Evolutionary conservation across 78 protist genomes (phyloP).

Genomic region (Anaeramoeba flamelloides): DNA sequence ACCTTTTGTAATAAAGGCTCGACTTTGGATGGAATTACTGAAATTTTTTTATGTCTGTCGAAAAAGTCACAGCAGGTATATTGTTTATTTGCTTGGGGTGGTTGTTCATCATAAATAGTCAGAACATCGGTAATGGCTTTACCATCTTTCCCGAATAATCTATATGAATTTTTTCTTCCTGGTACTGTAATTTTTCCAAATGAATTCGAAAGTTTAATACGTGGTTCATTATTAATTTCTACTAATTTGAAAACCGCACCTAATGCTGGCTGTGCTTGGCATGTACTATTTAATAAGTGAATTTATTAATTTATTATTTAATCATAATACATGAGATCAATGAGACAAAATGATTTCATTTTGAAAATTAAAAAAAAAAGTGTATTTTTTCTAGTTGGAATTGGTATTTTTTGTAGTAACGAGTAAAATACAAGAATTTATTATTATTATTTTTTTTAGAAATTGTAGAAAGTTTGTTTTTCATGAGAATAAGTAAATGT

Average conservation of each 20-base stretch:
- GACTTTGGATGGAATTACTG: not conserved
- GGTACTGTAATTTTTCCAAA: not conserved
- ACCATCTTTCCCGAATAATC: not conserved
- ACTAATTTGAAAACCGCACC: constrained; percentile 77
- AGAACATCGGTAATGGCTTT: not conserved
- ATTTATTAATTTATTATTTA: too few relatives aligned
- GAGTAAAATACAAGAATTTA: too few relatives aligned
- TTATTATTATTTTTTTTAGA: too few relatives aligned
- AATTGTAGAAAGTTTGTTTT: too few relatives aligned
- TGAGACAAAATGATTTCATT: too few relatives aligned
- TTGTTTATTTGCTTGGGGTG: not conserved
- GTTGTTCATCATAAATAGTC: not conserved
- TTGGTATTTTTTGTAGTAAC: too few relatives aligned
- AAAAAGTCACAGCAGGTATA: not conserved
- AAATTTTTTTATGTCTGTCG: not conserved
- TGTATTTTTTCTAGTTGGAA: too few relatives aligned
- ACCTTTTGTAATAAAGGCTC: not conserved
- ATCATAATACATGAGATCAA: too few relatives aligned
- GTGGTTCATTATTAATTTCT: not conserved
- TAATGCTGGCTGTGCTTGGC: constrained; percentile 63
- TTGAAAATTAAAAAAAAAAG: too few relatives aligned
- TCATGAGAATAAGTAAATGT: too few relatives aligned
- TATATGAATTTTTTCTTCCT: not conserved
- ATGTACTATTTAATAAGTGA: too few relatives aligned
- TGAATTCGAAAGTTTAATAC: not conserved